Evolutionary conservation across 2,329 filamentous ascomycete genomes (phyloP).

Genomic region (Pleoardoris graminearum): DNA sequence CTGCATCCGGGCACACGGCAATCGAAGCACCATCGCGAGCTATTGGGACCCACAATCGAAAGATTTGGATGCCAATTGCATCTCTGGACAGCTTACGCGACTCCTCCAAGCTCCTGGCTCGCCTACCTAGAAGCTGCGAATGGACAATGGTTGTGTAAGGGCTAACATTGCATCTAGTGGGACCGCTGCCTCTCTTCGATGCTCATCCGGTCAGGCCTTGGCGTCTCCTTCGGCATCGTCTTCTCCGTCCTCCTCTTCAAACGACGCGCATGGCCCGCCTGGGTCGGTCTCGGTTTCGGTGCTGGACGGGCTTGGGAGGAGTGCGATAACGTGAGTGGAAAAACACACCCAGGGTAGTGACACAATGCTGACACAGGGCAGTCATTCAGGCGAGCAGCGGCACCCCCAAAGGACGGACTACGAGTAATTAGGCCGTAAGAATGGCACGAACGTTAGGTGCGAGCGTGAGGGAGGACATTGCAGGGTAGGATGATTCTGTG

Average conservation of each 20-base stretch:
- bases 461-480: constrained; percentile 7
- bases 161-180: constrained; percentile 84
- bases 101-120: neutral
- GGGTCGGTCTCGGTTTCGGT: constrained; percentile 90
- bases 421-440: constrained; percentile 51
- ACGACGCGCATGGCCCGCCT: constrained; percentile 96
- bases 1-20: constrained; percentile 8
- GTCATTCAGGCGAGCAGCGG: constrained; percentile 57
- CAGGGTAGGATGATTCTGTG: constrained; percentile 14
- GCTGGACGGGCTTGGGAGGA: constrained; percentile 97
- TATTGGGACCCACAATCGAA: neutral
- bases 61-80: neutral
- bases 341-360: neutral
- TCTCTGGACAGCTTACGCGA: neutral
- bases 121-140: neutral
- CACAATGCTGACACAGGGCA: constrained; percentile 26
- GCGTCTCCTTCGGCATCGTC: constrained; percentile 95
- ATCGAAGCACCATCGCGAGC: neutral
- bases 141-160: constrained; percentile 28
- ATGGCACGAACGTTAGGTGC: neutral
- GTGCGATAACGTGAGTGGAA: constrained; percentile 73
- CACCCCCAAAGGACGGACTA: constrained; percentile 53
- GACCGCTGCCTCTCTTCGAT: constrained; percentile 97
- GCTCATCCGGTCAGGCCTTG: constrained; percentile 93
- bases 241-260: constrained; percentile 99